A percentile compares a stretch with the other conserved stretches of the same genome.
These are phyloP conservation scores for Psidium guajava DNA, from an alignment of 345 rosid genomes.

Conservation along the genomic window DNA sequence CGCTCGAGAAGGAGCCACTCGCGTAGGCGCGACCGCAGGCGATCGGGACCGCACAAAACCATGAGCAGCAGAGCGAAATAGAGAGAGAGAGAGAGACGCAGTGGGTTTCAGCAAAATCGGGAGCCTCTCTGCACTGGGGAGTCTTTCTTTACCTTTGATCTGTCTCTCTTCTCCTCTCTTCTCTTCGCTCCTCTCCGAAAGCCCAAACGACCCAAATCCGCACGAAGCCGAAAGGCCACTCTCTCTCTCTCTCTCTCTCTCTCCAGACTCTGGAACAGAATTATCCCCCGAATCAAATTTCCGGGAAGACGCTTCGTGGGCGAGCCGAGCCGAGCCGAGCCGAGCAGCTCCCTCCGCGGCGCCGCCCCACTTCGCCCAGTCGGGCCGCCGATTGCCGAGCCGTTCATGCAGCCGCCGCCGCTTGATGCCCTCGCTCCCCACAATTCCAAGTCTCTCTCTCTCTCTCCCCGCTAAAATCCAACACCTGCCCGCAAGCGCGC, in stretches of 20 bases:
- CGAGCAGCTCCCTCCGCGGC: not conserved
- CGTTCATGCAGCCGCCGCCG: not conserved
- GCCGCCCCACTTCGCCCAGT: not conserved
- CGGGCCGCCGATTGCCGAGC: not conserved
- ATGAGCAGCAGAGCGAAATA: not conserved
- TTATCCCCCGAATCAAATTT: not conserved
- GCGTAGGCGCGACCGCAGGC: not conserved
- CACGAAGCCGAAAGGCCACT: not conserved
- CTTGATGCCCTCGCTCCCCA: not conserved
- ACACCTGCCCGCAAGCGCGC: not conserved
- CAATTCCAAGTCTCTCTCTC: constrained; percentile 14
- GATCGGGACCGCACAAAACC: not conserved
- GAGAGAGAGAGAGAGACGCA: not conserved
- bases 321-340: not conserved
- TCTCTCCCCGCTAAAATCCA: not conserved
- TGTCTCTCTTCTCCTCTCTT: no score
- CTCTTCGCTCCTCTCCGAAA: not conserved
- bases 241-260: not conserved
- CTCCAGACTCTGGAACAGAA: not conserved
- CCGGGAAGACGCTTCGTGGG: not conserved
- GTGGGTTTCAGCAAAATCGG: not conserved
- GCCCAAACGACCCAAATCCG: not conserved
- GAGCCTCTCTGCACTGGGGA: not conserved
- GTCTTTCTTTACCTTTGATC: no score
- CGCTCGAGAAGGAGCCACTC: no score